Evolutionary conservation across 805 yeast genomes (phyloP).

Genomic region (Cyberlindnera americana): DNA sequence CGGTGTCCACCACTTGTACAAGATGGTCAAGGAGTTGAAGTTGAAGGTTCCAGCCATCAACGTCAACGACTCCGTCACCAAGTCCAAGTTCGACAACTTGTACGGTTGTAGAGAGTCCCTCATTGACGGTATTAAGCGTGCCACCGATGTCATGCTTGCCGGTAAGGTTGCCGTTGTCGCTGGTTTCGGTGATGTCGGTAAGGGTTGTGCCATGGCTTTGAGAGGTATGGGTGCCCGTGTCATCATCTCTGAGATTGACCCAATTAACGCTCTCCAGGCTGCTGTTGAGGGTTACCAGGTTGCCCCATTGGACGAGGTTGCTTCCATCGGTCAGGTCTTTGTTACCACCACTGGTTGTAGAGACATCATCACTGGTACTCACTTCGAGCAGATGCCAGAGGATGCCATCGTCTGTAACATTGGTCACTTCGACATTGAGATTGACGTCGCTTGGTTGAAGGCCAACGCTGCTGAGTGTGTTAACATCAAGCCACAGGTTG

Average conservation of each 20-base stretch:
- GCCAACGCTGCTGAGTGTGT: slow-evolving; percentile 88
- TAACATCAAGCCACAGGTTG: slow-evolving; percentile 99
- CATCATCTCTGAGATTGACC: slow-evolving; percentile 94
- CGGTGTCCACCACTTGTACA: slow-evolving; percentile 99
- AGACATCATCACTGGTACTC: slow-evolving; percentile 89
- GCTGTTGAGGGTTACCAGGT: slow-evolving; percentile 99
- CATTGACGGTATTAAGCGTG: slow-evolving; percentile 98
- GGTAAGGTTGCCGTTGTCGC: slow-evolving; percentile 99
- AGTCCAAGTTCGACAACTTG: slow-evolving; percentile 98
- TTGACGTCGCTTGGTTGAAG: slow-evolving; percentile 98
- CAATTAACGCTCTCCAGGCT: slow-evolving; percentile 98
- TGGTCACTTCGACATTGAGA: slow-evolving; percentile 99
- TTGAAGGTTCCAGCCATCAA: slow-evolving; percentile 99
- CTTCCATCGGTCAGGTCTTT: slow-evolving; percentile 89
- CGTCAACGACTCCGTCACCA: slow-evolving; percentile 98
- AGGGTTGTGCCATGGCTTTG: slow-evolving; percentile 99
- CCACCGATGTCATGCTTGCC: slow-evolving; percentile 99
- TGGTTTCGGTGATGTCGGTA: slow-evolving; percentile 99
- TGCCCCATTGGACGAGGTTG: slow-evolving; percentile 91
- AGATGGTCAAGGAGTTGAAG: slow-evolving; percentile 81
- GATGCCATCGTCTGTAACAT: slow-evolving; percentile 99
- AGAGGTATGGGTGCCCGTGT: slow-evolving; percentile 99
- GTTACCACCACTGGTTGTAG: slow-evolving; percentile 99
- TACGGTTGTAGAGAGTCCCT: slow-evolving; percentile 99
- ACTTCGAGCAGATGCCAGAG: slow-evolving; percentile 93